Evolutionary conservation across 2,329 filamentous ascomycete species (phyloP).

Genomic region (Scopulariopsis brevicaulis): DNA sequence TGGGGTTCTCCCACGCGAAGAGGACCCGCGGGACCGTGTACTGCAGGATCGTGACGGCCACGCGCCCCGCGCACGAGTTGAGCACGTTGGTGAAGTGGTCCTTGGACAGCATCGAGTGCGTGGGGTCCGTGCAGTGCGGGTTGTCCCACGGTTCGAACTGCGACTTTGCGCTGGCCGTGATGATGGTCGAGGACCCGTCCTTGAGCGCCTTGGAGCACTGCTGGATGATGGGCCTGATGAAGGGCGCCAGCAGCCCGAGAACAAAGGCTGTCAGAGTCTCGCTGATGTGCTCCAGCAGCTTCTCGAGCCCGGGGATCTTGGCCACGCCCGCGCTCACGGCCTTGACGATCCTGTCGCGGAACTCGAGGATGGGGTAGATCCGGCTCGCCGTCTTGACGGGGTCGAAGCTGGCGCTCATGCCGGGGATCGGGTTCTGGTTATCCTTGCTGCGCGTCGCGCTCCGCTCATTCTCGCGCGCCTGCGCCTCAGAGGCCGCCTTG

Average conservation of each 20-base stretch:
- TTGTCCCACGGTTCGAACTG: slow-evolving; percentile 77
- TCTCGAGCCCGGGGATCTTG: slow-evolving; percentile 84
- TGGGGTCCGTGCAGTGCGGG: slow-evolving; percentile 63
- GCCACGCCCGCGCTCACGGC: slow-evolving; percentile 75
- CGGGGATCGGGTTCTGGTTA: slow-evolving; percentile 53
- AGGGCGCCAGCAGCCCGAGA: slow-evolving; percentile 80
- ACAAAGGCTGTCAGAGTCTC: slow-evolving; percentile 90
- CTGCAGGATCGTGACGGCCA: slow-evolving; percentile 67
- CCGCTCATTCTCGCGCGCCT: slow-evolving; percentile 46
- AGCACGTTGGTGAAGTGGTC: slow-evolving; percentile 75
- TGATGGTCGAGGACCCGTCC: slow-evolving; percentile 65
- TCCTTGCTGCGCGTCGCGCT: slow-evolving; percentile 20
- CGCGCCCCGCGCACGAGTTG: slow-evolving; percentile 64
- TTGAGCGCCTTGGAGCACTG: slow-evolving; percentile 77
- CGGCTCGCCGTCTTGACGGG: slow-evolving; percentile 63
- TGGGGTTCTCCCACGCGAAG: slow-evolving; percentile 85
- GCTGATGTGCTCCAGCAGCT: slow-evolving; percentile 84
- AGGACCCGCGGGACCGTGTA: slow-evolving; percentile 82
- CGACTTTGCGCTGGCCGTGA: slow-evolving; percentile 56
- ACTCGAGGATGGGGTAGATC: slow-evolving; percentile 91
- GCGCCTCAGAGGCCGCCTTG: slow-evolving; percentile 47
- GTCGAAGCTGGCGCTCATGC: slow-evolving; percentile 67
- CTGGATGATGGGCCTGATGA: slow-evolving; percentile 83
- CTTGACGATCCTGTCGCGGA: slow-evolving; percentile 88
- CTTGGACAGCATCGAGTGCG: slow-evolving; percentile 74